These are phyloP conservation scores for Gracilaria vermiculophylla DNA, from an alignment of 23 red algal species.

Conservation along the genomic window DNA sequence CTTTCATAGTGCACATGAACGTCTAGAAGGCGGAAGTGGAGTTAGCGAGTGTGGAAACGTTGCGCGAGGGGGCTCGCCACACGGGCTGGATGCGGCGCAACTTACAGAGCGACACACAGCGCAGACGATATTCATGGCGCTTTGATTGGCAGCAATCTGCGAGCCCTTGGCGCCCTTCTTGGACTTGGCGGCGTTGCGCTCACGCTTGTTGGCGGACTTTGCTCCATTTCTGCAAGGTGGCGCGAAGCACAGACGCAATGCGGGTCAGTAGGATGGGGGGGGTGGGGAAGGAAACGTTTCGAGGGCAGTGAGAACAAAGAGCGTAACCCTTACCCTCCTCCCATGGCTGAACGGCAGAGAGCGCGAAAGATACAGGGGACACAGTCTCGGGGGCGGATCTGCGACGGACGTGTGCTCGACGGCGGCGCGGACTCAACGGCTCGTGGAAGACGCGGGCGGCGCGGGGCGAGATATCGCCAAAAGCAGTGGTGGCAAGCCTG, in stretches of 20 bases:
- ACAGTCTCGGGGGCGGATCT: too few species aligned
- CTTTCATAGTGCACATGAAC: constrained; percentile 78
- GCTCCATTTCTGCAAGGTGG: constrained; percentile 67
- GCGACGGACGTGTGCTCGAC: background rate
- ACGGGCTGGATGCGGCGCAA: too few species aligned
- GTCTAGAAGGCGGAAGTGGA: background rate
- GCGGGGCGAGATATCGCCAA: too few species aligned
- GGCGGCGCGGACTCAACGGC: background rate
- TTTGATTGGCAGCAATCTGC: constrained; percentile 44
- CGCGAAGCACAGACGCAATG: background rate
- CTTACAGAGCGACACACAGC: constrained; percentile 66
- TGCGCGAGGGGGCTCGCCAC: too few species aligned
- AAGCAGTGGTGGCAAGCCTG: too few species aligned
- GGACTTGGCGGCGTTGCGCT: constrained; percentile 63
- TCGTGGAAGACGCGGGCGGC: background rate
- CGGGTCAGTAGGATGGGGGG: background rate
- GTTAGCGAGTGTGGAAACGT: too few species aligned
- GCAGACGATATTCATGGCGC: constrained; percentile 72
- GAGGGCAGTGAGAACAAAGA: background rate
- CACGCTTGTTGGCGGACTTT: constrained; percentile 69
- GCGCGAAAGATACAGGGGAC: too few species aligned
- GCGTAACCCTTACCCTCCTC: constrained; percentile 25
- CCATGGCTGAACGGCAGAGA: background rate
- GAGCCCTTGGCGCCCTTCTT: constrained; percentile 42
- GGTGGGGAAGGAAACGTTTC: too few species aligned